Conservation (phyloP, 78 protist species). For the Anaeramoeba ignava region DNA sequence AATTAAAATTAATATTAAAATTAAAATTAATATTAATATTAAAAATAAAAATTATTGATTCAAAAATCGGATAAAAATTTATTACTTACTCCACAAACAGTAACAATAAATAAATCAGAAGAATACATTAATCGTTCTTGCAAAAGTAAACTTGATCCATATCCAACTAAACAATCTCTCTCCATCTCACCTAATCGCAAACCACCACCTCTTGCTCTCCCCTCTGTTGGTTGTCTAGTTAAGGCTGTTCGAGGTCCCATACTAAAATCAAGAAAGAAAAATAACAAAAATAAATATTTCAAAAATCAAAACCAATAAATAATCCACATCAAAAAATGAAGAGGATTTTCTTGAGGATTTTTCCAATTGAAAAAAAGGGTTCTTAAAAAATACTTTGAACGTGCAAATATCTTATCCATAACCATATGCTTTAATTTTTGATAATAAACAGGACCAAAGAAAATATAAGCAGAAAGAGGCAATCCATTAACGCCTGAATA, state of each 20-base stretch:
- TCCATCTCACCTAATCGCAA: slow-evolving; percentile 99
- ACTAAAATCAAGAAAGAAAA: not conserved
- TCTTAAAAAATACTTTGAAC: slow-evolving; percentile 35
- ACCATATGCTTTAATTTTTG: slow-evolving; percentile 99
- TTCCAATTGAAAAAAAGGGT: not conserved
- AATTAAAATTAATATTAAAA: too few species aligned
- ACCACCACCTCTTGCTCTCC: slow-evolving; percentile 96
- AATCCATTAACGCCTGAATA: slow-evolving; percentile 24
- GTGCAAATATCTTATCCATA: slow-evolving; percentile 98
- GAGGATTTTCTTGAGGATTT: slow-evolving; percentile 6
- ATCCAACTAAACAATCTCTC: slow-evolving; percentile 86
- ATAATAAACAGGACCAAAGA: slow-evolving; percentile 98
- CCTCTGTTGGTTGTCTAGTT: slow-evolving; percentile 99
- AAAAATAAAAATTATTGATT: too few species aligned
- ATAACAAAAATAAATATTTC: not conserved
- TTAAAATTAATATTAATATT: too few species aligned
- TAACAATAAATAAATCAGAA: slow-evolving; percentile 64
- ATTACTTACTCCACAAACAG: slow-evolving; percentile 47
- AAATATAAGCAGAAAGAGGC: slow-evolving; percentile 67
- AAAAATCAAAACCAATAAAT: slow-evolving; percentile 7
- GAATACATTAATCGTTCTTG: slow-evolving; percentile 85
- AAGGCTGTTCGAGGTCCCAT: slow-evolving; percentile 83
- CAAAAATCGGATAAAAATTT: too few species aligned
- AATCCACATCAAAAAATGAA: not conserved
- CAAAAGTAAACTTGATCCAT: slow-evolving; percentile 79